These are phyloP conservation scores for Podaxis rugospora DNA, from an alignment of 768 basidiomycete species.

Conservation along the genomic window DNA sequence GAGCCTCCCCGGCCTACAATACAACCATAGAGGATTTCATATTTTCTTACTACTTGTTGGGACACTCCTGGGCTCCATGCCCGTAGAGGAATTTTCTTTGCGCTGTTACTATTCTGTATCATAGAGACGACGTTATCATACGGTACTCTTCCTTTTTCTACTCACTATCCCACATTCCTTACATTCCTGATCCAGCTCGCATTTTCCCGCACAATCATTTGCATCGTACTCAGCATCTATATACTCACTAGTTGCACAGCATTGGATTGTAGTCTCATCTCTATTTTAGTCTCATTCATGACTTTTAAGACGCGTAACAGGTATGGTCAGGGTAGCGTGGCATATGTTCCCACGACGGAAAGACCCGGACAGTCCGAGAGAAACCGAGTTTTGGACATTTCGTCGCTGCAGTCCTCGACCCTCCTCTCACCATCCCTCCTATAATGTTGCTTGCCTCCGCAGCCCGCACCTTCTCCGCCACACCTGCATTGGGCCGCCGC, in stretches of 20 bases:
- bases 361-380: slow-evolving; percentile 26
- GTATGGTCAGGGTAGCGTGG: not conserved
- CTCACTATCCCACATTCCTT: slow-evolving; percentile 8
- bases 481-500: slow-evolving; percentile 57
- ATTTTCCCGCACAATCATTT: not conserved
- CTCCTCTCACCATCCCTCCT: slow-evolving; percentile 18
- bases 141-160: not conserved
- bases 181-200: not conserved
- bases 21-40: not conserved
- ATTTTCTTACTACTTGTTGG: slow-evolving; percentile 4
- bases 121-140: not conserved
- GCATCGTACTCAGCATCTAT: not conserved
- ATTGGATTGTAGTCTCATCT: not conserved
- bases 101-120: slow-evolving; percentile 5
- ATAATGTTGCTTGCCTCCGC: slow-evolving; percentile 55
- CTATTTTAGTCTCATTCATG: not conserved
- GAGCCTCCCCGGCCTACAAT: not conserved
- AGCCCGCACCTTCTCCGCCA: slow-evolving; percentile 44
- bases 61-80: not conserved
- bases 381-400: slow-evolving; percentile 29
- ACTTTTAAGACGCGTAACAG: not conserved
- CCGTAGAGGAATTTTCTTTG: slow-evolving; percentile 8
- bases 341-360: slow-evolving; percentile 28
- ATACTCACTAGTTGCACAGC: not conserved
- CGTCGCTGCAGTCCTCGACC: slow-evolving; percentile 20